Base-by-base conservation (phyloP, 2,329 filamentous ascomycete species). In the Parastagonospora nodorum region DNA sequence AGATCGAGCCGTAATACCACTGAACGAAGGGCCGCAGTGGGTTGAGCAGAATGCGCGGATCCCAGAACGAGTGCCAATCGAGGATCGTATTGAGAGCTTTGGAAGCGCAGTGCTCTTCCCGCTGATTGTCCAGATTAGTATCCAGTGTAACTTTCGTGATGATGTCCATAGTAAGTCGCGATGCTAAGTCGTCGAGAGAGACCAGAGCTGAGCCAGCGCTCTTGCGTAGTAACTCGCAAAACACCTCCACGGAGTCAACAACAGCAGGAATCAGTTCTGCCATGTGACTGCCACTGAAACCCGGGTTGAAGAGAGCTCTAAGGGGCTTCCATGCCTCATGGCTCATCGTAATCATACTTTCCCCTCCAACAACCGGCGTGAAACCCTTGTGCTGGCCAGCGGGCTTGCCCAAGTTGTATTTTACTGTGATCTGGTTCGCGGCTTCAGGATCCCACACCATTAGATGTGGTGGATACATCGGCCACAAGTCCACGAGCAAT, bases 261-360 rank as follows among this genome's bases (percentile, higher is more conserved):
- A 55, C 32, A 8, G n/a, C 4, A 9, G 47, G 48, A 24, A 42
- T 32, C 8, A 40, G n/a, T 71, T 24, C 71, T 72, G 1, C 61
- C 79, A 3, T 80, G 75, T 0, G 80, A 75, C 54, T 76, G 78
- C 28, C 83, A 57, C 50, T 51, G 40, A 54, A 57, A 1, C 50
- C 60, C 1, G 51, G 53, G 12, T 57, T 64, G 42, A 65, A 67
- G 8, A 65, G 35, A 4, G 46, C 33, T 10, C 61, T 44, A 40
- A 54, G 60, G 2, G 79, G 73, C 40, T 63, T 67, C 60, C 61
- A 67, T 19, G 55, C 47, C 1, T 45, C 14, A 5, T 44, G 52
- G 24, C 50, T 55, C 54, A 60, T 64, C 0, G 51, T 40, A 15
- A 66, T 41, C 0, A 66, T 12, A 38, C 43, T 56, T 1, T 36